Evolutionary conservation across 2,329 filamentous ascomycete genomes (phyloP).

Genomic region (Fusarium newnesense): DNA sequence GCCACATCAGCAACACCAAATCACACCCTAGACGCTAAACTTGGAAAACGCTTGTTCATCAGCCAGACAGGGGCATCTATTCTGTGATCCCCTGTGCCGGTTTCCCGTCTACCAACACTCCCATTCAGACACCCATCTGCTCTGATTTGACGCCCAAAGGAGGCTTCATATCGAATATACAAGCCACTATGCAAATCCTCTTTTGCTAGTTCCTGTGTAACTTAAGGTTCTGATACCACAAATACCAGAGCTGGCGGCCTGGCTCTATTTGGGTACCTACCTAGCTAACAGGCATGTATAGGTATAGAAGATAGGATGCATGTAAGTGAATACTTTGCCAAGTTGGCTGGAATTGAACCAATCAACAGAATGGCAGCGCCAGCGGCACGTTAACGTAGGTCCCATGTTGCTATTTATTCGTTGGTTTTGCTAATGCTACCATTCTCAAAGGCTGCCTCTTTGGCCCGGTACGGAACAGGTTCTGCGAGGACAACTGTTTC

Average conservation of each 20-base stretch:
- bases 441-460: constrained; percentile 16
- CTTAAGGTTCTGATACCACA: not conserved
- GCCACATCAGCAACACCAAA: constrained; percentile 3
- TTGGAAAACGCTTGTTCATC: constrained; percentile 22
- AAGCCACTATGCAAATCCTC: constrained; percentile 45
- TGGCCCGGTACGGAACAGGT: constrained; percentile 64
- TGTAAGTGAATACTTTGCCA: not conserved
- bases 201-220: constrained; percentile 22
- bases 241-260: not conserved
- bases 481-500: constrained; percentile 84
- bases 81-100: constrained; percentile 23
- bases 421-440: not conserved
- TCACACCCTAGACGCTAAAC: not conserved
- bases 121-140: not conserved
- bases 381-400: not conserved
- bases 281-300: not conserved
- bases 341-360: not conserved
- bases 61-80: constrained; percentile 27
- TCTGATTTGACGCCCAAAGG: not conserved
- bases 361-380: not conserved
- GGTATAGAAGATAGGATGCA: not conserved
- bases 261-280: not conserved
- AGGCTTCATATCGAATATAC: constrained; percentile 32
- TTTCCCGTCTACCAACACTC: constrained; percentile 28
- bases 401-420: not conserved